These are phyloP conservation scores for Fusarium begoniae DNA, from an alignment of 2,329 filamentous ascomycete genomes.

Conservation along the genomic window DNA sequence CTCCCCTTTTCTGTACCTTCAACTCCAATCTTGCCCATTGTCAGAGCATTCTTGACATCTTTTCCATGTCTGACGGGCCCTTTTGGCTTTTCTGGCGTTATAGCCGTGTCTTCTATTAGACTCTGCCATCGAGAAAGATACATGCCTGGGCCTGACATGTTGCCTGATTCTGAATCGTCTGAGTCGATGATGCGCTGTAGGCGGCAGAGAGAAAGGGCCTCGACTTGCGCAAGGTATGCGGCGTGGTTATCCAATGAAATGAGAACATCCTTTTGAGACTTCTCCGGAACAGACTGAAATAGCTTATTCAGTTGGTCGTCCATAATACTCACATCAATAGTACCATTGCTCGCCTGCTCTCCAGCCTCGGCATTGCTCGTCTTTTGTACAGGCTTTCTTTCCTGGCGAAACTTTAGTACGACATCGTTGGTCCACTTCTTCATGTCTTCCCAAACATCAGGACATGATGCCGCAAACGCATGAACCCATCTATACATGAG, in stretches of 20 bases:
- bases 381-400: conserved; percentile 2
- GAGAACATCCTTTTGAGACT: conserved; percentile 57
- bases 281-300: conserved; percentile 56
- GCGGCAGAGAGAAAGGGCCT: conserved; percentile 61
- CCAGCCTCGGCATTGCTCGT: background rate
- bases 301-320: conserved; percentile 52
- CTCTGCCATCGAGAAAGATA: conserved; percentile 78
- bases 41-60: conserved; percentile 57
- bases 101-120: conserved; percentile 73
- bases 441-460: conserved; percentile 70
- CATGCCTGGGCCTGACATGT: conserved; percentile 71
- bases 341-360: conserved; percentile 4
- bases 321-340: conserved; percentile 47
- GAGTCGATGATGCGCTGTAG: conserved; percentile 66
- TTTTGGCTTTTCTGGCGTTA: conserved; percentile 66
- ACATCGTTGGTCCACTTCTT: conserved; percentile 67
- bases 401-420: conserved; percentile 63
- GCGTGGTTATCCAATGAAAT: conserved; percentile 67
- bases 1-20: conserved; percentile 41
- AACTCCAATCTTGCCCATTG: conserved; percentile 55
- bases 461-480: conserved; percentile 72
- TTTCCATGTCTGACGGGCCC: conserved; percentile 64
- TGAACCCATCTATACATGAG: conserved; percentile 77
- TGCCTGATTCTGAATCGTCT: conserved; percentile 43
- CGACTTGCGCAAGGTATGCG: conserved; percentile 65